Evolutionary conservation across 176 grass and related monocot species (phyloP), one percentile per base, ranked within the genome.

Genomic region (Oryza glumipatula): DNA sequence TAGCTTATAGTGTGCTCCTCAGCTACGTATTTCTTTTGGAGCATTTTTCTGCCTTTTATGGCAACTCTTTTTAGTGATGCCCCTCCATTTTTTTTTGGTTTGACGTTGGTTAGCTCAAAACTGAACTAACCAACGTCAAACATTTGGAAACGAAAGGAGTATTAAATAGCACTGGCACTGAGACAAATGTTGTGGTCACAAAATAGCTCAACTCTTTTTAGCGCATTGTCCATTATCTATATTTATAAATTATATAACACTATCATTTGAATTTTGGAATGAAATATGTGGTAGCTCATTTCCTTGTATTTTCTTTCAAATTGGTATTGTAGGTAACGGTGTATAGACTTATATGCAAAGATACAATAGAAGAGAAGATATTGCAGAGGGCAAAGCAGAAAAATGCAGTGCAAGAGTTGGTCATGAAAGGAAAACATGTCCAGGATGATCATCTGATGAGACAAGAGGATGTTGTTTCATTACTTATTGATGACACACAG

Each of bases 341-440:
- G 39, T 99, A 99, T 79, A 99, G 97, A 92, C 87, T 99, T 77
- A 96, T 99, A 76, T 99, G 97, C 81, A 99, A 99, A 90, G 97
- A 99, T 71, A 99, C 97, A 21, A 91, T 99, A 11, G 97, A 99
- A 81, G 97, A 99, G 70, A 99, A 99, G 86, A 99, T 99, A 85
- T 86, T 99, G 82, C 93, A 99, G 70, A 92, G 96, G 67, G 96
- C 96, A 66, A 99, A 89, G 63, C 94, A 99, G 84, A 99, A 99
- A 84, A 96, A 99, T 85, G 92, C 96, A 45, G 96, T 99, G 65
- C 96, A 99, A 73, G 93, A 99, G 82, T 91, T 99, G 41, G 96
- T 99, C 67, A 99, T 99, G 96, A 99, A 94, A 65, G 97, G 94
- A 44, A 93, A 93, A 81, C 97, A 99, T 84, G 84, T 96, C 28